Conservation (phyloP, 1,284 basidiomycete genomes). For the Bjerkandera adusta region DNA sequence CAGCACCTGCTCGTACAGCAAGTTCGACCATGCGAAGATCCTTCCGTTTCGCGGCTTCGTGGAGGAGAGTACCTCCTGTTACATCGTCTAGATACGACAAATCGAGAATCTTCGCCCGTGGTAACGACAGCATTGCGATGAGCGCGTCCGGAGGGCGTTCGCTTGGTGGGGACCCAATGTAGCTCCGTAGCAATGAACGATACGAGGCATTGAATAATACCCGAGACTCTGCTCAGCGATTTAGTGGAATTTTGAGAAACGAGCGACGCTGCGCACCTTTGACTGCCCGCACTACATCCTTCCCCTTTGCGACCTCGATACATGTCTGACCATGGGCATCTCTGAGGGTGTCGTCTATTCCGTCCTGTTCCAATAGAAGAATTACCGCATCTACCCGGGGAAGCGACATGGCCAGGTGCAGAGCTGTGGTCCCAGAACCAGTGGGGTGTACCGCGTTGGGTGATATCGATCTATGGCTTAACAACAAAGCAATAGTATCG, state of each 20-base stretch:
- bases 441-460: slow-evolving; percentile 73
- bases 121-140: slow-evolving; percentile 57
- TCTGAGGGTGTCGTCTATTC: slow-evolving; percentile 77
- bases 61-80: slow-evolving; percentile 79
- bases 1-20: slow-evolving; percentile 82
- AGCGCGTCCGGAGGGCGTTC: slow-evolving; percentile 50
- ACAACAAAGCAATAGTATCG: slow-evolving; percentile 65
- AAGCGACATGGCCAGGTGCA: slow-evolving; percentile 86
- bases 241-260: neutral
- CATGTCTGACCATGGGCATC: slow-evolving; percentile 74
- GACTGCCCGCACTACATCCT: slow-evolving; percentile 71
- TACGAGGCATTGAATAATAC: slow-evolving; percentile 78
- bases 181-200: slow-evolving; percentile 69
- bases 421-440: slow-evolving; percentile 74
- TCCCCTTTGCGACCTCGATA: slow-evolving; percentile 74
- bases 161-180: slow-evolving; percentile 59
- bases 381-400: slow-evolving; percentile 79
- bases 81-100: slow-evolving; percentile 73
- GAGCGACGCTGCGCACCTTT: slow-evolving; percentile 48
- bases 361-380: slow-evolving; percentile 74
- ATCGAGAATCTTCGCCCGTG: slow-evolving; percentile 59
- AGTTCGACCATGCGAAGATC: slow-evolving; percentile 84
- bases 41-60: slow-evolving; percentile 84
- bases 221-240: slow-evolving; percentile 63
- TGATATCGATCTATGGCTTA: slow-evolving; percentile 74